A percentile compares a stretch with the other conserved stretches of the same genome.
Conservation (phyloP, 1,139 yeast genomes). For the Zhuliangozyma parablackwelliae region DNA sequence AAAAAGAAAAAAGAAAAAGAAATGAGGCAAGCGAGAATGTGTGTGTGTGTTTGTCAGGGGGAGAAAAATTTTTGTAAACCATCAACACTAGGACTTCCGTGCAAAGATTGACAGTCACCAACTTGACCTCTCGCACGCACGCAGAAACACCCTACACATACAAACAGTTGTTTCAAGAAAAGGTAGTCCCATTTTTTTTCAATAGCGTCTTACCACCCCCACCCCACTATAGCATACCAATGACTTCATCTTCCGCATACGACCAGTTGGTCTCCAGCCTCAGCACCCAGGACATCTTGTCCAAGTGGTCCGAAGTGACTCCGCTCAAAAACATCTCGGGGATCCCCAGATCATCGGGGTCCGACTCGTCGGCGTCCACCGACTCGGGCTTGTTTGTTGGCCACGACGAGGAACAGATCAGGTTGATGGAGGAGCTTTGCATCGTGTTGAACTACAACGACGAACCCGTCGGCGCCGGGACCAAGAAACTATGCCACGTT, state of each 20-base stretch:
- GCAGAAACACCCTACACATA: too few species aligned
- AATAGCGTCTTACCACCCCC: background rate
- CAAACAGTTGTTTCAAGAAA: too few species aligned
- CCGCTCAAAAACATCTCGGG: conserved; percentile 49
- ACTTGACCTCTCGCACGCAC: too few species aligned
- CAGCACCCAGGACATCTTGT: conserved; percentile 45
- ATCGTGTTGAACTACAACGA: conserved; percentile 88
- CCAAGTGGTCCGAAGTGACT: conserved; percentile 60
- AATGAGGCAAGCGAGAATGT: too few species aligned
- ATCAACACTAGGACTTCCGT: too few species aligned
- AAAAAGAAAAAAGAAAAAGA: too few species aligned
- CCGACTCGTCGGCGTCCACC: conserved; percentile 11
- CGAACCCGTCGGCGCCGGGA: conserved; percentile 85
- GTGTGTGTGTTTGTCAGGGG: too few species aligned
- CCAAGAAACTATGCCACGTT: conserved; percentile 87
- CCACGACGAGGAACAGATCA: conserved; percentile 90
- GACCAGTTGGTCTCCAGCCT: conserved; percentile 52
- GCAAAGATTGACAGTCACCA: too few species aligned
- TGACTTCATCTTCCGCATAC: conserved; percentile 25
- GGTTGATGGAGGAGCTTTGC: conserved; percentile 94
- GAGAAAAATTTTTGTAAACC: too few species aligned
- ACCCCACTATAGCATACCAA: background rate
- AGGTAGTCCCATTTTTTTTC: background rate
- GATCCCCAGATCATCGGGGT: conserved; percentile 33
- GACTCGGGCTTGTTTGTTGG: conserved; percentile 56